phyloP scores from a whole-genome alignment of 2,329 filamentous ascomycete genomes.

The Aspergillus brasiliensis region DNA sequence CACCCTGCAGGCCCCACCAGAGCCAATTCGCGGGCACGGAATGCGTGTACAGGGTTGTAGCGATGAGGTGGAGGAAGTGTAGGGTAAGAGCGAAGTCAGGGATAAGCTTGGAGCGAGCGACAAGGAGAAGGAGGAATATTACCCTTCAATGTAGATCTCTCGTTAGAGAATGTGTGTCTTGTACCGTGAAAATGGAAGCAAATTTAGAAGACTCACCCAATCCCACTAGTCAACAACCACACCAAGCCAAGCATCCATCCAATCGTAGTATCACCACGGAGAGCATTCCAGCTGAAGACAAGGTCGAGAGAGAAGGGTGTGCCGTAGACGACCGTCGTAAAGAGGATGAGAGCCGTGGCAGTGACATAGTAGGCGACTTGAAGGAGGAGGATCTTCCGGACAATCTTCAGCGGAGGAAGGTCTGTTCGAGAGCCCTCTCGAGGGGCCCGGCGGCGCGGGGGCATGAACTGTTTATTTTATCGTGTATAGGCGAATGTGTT shows the following conservation, averaged over 20 bases:
- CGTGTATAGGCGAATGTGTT: slow-evolving; percentile 1
- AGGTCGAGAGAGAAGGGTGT: slow-evolving; percentile 60
- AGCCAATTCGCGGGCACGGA: slow-evolving; percentile 74
- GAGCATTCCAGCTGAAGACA: slow-evolving; percentile 63
- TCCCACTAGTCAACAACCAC: slow-evolving; percentile 66
- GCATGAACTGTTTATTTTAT: slow-evolving; percentile 33
- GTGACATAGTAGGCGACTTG: slow-evolving; percentile 66
- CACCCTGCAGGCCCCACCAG: slow-evolving; percentile 78
- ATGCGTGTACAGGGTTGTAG: slow-evolving; percentile 77
- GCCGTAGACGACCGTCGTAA: slow-evolving; percentile 68
- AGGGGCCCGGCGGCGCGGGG: slow-evolving; percentile 59
- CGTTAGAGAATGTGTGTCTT: background rate
- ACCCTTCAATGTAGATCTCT: slow-evolving; percentile 51
- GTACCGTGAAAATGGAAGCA: no score
- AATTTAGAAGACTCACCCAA: slow-evolving; percentile 58
- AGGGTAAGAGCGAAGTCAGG: slow-evolving; percentile 92
- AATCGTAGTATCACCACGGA: slow-evolving; percentile 68
- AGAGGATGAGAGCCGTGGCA: slow-evolving; percentile 64
- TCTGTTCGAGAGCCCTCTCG: slow-evolving; percentile 67
- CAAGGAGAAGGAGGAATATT: slow-evolving; percentile 77
- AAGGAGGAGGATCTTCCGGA: slow-evolving; percentile 66
- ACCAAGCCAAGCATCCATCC: slow-evolving; percentile 70
- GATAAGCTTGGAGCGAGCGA: slow-evolving; percentile 89
- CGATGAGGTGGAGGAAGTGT: slow-evolving; percentile 76
- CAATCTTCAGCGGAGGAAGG: slow-evolving; percentile 67